Evolutionary conservation across 257 asterid genomes (phyloP).

Genomic region (Scutellaria minor): DNA sequence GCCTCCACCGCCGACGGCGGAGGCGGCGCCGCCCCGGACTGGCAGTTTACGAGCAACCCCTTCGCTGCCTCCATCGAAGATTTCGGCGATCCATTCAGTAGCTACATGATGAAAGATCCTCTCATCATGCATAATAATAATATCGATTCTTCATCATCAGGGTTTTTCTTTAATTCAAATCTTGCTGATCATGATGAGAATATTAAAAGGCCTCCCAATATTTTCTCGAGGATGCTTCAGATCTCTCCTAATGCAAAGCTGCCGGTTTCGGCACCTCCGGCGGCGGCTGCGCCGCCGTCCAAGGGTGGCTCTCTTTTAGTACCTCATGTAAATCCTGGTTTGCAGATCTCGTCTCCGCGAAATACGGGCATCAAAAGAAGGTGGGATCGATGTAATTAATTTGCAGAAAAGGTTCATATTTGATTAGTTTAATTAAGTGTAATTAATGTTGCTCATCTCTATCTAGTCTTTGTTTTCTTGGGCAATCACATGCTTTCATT

Average conservation of each 20-base stretch:
- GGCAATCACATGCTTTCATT: slow-evolving; percentile 39
- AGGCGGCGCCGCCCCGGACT: slow-evolving; percentile 27
- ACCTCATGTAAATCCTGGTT: slow-evolving; percentile 43
- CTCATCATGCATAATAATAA: slow-evolving; percentile 39
- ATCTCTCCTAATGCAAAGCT: slow-evolving; percentile 58
- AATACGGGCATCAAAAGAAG: slow-evolving; percentile 87
- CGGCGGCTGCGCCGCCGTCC: slow-evolving; percentile 27
- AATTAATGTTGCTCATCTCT: neutral
- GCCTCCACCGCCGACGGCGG: slow-evolving; percentile 39
- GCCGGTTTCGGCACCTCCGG: slow-evolving; percentile 16
- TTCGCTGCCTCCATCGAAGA: slow-evolving; percentile 43
- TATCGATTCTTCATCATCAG: slow-evolving; percentile 33
- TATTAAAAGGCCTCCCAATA: slow-evolving; percentile 38
- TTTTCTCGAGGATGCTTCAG: slow-evolving; percentile 74
- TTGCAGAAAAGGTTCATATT: slow-evolving; percentile 7
- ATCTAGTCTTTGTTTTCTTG: too few relatives aligned
- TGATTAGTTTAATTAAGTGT: slow-evolving; percentile 20
- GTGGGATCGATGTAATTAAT: slow-evolving; percentile 41
- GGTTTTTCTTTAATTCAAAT: slow-evolving; percentile 32
- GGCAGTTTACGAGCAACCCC: slow-evolving; percentile 55
- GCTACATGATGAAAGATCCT: slow-evolving; percentile 61
- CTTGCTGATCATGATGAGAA: slow-evolving; percentile 37
- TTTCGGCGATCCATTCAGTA: slow-evolving; percentile 77
- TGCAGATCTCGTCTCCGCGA: slow-evolving; percentile 96
- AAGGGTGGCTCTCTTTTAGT: slow-evolving; percentile 34